Evolutionary conservation across 441 rosid genomes (phyloP).

Genomic region (Hura crepitans): DNA sequence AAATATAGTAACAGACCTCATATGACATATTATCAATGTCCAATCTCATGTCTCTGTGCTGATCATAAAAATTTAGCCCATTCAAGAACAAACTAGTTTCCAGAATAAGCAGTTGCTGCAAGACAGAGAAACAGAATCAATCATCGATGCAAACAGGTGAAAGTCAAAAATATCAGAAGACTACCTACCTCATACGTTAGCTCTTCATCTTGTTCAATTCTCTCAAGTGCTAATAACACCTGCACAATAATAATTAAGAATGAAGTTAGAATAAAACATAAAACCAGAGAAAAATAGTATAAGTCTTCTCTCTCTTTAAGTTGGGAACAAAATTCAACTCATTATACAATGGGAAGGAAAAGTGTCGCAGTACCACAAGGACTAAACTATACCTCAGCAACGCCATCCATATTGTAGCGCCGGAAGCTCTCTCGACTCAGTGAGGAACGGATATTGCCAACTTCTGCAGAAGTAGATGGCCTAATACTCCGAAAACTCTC

Average conservation of each 20-base stretch:
- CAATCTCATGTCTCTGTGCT: constrained; percentile 91
- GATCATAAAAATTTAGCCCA: constrained; percentile 72
- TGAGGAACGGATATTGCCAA: constrained; percentile 40
- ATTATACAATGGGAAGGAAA: background rate
- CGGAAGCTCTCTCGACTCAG: constrained; percentile 49
- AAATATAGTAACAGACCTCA: constrained; percentile 53
- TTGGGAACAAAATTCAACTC: background rate
- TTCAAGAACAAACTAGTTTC: constrained; percentile 68
- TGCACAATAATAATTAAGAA: constrained; percentile 29
- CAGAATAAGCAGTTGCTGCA: constrained; percentile 76
- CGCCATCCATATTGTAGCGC: constrained; percentile 66
- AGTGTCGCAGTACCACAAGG: background rate
- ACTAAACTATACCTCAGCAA: constrained; percentile 69
- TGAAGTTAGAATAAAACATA: constrained; percentile 1
- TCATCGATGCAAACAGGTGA: constrained; percentile 1
- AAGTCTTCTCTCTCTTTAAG: no score
- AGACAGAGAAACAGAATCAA: constrained; percentile 19
- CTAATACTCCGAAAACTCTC: constrained; percentile 39
- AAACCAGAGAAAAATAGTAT: no score
- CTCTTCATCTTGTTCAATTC: constrained; percentile 81
- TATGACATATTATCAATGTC: constrained; percentile 97
- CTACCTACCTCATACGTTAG: constrained; percentile 64
- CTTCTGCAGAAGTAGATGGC: constrained; percentile 56
- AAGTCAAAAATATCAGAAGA: constrained; percentile 22
- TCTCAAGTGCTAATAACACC: constrained; percentile 79